Evolutionary conservation across 2,329 filamentous ascomycete genomes (phyloP), one percentile per base, ranked within the genome.

Genomic region (Alternaria longipes): DNA sequence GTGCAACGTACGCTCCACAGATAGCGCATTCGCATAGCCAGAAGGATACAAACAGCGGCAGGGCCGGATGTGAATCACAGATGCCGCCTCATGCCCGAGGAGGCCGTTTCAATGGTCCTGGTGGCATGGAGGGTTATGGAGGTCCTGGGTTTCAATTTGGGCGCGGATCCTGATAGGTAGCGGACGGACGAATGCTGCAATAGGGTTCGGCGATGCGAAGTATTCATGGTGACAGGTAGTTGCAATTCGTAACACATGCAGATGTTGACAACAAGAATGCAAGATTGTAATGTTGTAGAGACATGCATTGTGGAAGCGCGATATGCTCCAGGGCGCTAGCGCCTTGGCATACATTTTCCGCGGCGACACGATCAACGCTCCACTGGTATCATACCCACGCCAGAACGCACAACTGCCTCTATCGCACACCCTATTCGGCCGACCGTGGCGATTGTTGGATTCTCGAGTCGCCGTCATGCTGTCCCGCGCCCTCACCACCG

Each of bases 401-500:
- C 22, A 16, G 7, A 36, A 18, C 24, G 49, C n/a, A 22, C 8
- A 38, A 42, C 24, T 22, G 22, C 42, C 26, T 8, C 20, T 22
- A 24, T 36, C 34, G 22, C 59, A 41, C 16, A 14, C 5, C 8
- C 3, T 5, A 14, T 24, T 20, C 1, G 30, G 38, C 36, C 47
- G 9, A 42, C 3, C 28, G 14, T 50, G 26, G 22, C 24, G 42
- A 26, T 12, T 9, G 2, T 18, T 24, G 14, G 16, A 44, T 9
- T 32, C 49, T 6, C 52, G 28, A 45, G 2, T 36, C n/a, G 40
- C 62, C 50, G 69, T 42, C 40, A 80, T 80, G 78, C 69, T 78
- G 34, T 60, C 76, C 11, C 73, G 73, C 50, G 70, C 73, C 2
- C 52, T 78, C 56, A 68, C 79, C 59, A 66, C 74, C 46, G 73